Evolutionary conservation across 768 basidiomycete species (phyloP).

Genomic region (Multifurca ochricompacta): DNA sequence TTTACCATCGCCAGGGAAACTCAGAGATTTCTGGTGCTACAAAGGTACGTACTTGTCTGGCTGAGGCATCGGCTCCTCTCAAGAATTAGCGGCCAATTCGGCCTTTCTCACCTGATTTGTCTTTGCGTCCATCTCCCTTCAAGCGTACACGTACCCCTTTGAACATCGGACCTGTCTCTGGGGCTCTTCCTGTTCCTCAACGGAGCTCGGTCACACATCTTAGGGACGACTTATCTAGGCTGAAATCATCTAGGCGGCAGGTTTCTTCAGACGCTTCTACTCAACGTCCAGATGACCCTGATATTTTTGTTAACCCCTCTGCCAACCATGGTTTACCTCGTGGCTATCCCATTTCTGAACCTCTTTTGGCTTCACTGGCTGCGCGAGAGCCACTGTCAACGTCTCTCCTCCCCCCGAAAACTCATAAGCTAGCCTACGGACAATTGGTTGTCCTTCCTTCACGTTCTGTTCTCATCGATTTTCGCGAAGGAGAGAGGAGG

Average conservation of each 20-base stretch:
- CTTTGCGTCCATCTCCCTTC: not conserved
- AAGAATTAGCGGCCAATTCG: not conserved
- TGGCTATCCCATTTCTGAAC: not conserved
- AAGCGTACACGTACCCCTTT: not conserved
- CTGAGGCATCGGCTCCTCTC: not conserved
- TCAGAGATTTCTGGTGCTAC: not conserved
- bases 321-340: not conserved
- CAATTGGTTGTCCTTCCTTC: constrained; percentile 45
- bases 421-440: constrained; percentile 42
- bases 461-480: constrained; percentile 43
- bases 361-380: not conserved
- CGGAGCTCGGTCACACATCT: not conserved
- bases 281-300: not conserved
- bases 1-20: not conserved
- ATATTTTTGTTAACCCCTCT: not conserved
- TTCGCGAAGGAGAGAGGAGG: constrained; percentile 46
- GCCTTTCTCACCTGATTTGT: not conserved
- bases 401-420: constrained; percentile 29
- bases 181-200: not conserved
- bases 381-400: constrained; percentile 12
- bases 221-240: not conserved
- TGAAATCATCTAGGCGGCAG: not conserved
- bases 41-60: not conserved
- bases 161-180: not conserved
- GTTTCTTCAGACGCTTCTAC: not conserved